phyloP scores from a whole-genome alignment of 2,329 filamentous ascomycete genomes.

The Neopestalotiopsis clavispora region DNA sequence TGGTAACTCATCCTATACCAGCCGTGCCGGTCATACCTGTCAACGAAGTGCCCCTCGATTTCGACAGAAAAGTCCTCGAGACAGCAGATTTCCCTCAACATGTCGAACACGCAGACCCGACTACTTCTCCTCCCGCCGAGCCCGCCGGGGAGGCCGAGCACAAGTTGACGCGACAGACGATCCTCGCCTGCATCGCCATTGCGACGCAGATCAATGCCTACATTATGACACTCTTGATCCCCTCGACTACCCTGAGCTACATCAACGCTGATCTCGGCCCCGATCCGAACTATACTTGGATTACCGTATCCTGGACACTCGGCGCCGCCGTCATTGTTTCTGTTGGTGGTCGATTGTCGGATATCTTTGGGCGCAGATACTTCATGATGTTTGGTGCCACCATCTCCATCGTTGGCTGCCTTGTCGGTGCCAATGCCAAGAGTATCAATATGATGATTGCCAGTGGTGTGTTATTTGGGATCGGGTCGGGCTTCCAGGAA shows the following conservation, averaged over 20 bases:
- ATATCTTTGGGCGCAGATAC: conserved; percentile 45
- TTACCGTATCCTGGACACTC: conserved; percentile 38
- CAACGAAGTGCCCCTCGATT: conserved; percentile 4
- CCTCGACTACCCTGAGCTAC: conserved; percentile 37
- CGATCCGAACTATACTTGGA: conserved; percentile 40
- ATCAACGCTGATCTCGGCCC: conserved; percentile 41
- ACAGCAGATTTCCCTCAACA: not conserved
- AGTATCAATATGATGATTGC: conserved; percentile 46
- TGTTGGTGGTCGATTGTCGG: conserved; percentile 40
- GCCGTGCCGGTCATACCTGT: not conserved
- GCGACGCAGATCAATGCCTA: conserved; percentile 34
- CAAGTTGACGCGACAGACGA: conserved; percentile 16
- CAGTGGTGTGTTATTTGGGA: conserved; percentile 43
- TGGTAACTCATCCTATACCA: not conserved
- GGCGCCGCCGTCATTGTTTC: conserved; percentile 40
- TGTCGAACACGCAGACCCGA: conserved; percentile 9
- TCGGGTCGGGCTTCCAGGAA: conserved; percentile 45
- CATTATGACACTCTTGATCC: conserved; percentile 41
- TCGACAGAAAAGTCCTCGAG: not conserved
- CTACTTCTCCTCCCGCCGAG: not conserved
- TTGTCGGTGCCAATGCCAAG: conserved; percentile 44
- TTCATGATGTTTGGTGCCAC: conserved; percentile 41
- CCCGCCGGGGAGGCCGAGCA: conserved; percentile 5
- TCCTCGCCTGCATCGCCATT: conserved; percentile 20
- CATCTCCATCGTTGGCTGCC: conserved; percentile 38